phyloP scores from a whole-genome alignment of 2,329 filamentous ascomycete species.

The Colletotrichum neosansevieriae region DNA sequence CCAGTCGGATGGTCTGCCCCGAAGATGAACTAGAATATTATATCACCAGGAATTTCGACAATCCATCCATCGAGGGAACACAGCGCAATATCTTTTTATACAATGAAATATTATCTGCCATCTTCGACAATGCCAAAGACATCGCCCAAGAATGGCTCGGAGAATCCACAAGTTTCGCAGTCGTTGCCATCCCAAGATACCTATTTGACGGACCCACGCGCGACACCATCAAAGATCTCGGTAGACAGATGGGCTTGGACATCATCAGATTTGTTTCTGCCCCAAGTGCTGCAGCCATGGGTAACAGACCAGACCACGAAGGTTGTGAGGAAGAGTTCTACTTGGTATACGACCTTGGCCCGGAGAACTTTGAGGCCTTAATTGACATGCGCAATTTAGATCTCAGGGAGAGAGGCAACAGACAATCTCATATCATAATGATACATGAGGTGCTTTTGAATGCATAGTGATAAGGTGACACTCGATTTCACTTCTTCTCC shows the following conservation, averaged over 20 bases:
- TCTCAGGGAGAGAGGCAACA: too few species aligned
- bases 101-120: not conserved
- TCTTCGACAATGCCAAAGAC: not conserved
- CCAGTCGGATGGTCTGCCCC: not conserved
- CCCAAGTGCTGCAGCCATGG: not conserved
- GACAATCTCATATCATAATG: too few species aligned
- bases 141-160: conserved; percentile 1
- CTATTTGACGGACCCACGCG: not conserved
- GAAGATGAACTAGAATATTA: not conserved
- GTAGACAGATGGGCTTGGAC: not conserved
- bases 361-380: not conserved
- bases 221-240: not conserved
- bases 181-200: not conserved
- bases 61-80: not conserved
- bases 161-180: not conserved
- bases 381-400: too few species aligned
- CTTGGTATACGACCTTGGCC: not conserved
- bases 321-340: not conserved
- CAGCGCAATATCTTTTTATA: too few species aligned
- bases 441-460: too few species aligned
- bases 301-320: not conserved
- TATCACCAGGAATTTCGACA: not conserved
- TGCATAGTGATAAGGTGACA: too few species aligned
- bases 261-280: not conserved
- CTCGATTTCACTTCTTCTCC: too few species aligned